Base-by-base conservation (phyloP, 495 filamentous ascomycete species). In the Penicillium psychrofluorescens region DNA sequence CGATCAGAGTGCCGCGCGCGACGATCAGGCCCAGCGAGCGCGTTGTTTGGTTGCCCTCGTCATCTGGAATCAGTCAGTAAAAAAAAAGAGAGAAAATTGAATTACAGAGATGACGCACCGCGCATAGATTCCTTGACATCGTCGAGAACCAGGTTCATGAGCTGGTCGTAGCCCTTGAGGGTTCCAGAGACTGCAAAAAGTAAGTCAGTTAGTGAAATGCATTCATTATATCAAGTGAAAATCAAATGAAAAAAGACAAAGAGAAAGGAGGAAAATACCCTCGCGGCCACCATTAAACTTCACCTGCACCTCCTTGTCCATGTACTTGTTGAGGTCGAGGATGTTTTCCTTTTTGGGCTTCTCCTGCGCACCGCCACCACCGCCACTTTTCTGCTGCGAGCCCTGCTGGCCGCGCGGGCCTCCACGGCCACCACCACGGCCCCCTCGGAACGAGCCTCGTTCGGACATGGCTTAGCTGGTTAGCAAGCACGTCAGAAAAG, bases 261-360 rank as follows among this genome's bases (percentile, higher is more conserved):
- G 42, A n/a, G 42, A n/a, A 48, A 44, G n/a, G 33, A 36, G 43
- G 28, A 63, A 63, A 70, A 42, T 56, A 95, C 91, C 90, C 74
- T 97, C 90, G 48, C 92, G 72, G 5, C 92, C 92, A 15, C 92
- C 92, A 56, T 86, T 95, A 61, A 98, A 97, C 69, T 97, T 96
- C 47, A 97, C 92, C 5, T 77, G 82, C 41, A 98, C 85, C 56
- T 84, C 75, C 76, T 95, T 91, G 65, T 97, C 92, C 81, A 95
- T 89, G 60, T 95, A 98, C 71, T 94, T 94, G 60, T 73, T 79
- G 48, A 98, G 69, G 51, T 98, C 92, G 14, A 98, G 78, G 55
- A 98, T 98, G 59, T 96, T 95, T 62, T 98, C 91, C 71, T 96
- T 95, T 78, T 95, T 95, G 46, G 90, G 88, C 51, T 86, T 83